Evolutionary conservation across 2,329 filamentous ascomycete genomes (phyloP).

Genomic region (Fusarium lateritium): DNA sequence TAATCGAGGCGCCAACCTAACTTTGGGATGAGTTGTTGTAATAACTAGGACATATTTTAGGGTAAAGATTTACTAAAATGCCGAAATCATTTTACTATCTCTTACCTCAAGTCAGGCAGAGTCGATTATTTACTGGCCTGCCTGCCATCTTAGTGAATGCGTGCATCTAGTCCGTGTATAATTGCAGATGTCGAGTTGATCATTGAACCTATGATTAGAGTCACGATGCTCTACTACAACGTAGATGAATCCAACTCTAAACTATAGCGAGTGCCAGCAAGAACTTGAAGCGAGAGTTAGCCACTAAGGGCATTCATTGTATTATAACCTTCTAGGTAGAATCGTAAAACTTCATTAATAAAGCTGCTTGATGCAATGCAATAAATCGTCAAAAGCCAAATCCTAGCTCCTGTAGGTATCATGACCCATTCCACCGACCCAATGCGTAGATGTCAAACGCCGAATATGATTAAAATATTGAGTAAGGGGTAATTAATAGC

Average conservation of each 20-base stretch:
- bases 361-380: conserved; percentile 3
- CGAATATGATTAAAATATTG: conserved; percentile 24
- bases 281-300: neutral
- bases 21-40: too few relatives aligned
- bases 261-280: neutral
- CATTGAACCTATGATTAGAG: too few relatives aligned
- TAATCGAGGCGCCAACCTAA: too few relatives aligned
- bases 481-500: conserved; percentile 11
- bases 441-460: conserved; percentile 11
- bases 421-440: conserved; percentile 6
- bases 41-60: too few relatives aligned
- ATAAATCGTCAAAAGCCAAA: conserved; percentile 1
- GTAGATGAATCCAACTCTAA: neutral
- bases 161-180: too few relatives aligned
- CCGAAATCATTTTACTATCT: too few relatives aligned
- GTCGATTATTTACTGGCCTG: too few relatives aligned
- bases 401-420: conserved; percentile 1
- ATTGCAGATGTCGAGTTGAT: too few relatives aligned
- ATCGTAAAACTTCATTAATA: conserved; percentile 1
- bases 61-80: too few relatives aligned
- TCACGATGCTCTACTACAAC: neutral
- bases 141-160: too few relatives aligned
- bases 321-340: neutral
- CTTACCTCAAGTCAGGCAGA: too few relatives aligned
- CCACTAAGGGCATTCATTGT: neutral